Conservation (phyloP, 2,329 filamentous ascomycete species). For the Alternaria brassicicola region DNA sequence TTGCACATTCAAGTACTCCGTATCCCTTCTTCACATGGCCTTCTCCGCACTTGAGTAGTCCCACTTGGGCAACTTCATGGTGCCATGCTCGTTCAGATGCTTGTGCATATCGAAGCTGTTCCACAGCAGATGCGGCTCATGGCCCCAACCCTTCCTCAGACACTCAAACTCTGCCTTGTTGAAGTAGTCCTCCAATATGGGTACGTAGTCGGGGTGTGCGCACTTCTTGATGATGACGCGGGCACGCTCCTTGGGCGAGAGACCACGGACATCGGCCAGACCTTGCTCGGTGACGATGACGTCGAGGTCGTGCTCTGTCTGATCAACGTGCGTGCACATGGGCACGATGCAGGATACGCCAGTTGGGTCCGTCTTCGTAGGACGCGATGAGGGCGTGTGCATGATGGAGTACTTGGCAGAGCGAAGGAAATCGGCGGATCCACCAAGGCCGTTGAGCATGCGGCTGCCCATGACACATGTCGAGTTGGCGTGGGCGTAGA, state of each 20-base stretch:
- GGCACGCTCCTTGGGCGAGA: constrained; percentile 79
- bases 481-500: constrained; percentile 91
- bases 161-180: constrained; percentile 87
- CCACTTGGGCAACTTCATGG: constrained; percentile 83
- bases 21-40: background rate
- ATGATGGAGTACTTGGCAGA: constrained; percentile 86
- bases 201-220: constrained; percentile 82
- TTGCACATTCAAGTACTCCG: background rate
- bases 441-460: constrained; percentile 86
- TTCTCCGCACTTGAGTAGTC: constrained; percentile 33
- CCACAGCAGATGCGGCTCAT: constrained; percentile 87
- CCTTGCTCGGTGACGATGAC: constrained; percentile 82
- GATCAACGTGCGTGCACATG: constrained; percentile 90
- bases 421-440: constrained; percentile 81
- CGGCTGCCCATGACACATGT: constrained; percentile 88
- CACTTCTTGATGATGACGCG: constrained; percentile 87
- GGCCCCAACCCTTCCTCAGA: constrained; percentile 83
- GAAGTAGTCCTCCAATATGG: constrained; percentile 82
- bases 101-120: constrained; percentile 90
- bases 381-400: constrained; percentile 85
- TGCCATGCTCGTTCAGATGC: constrained; percentile 79
- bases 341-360: constrained; percentile 89
- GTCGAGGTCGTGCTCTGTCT: constrained; percentile 91
- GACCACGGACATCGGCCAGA: constrained; percentile 81
- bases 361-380: constrained; percentile 79